Conservation (phyloP, 78 protist genomes). For the Speleostelium caveatum region DNA sequence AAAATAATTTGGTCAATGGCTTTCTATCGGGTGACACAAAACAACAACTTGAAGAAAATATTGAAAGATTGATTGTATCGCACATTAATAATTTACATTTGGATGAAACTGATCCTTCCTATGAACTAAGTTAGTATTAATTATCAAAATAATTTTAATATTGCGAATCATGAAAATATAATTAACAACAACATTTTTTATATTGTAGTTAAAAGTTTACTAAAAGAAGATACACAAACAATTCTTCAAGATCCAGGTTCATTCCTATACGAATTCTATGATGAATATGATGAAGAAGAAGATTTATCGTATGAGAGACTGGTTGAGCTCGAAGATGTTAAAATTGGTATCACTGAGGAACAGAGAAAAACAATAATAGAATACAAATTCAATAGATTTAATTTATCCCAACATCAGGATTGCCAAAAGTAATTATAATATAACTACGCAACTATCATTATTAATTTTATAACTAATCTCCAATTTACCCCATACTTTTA, state of each 20-base stretch:
- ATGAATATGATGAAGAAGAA: conserved; percentile 17
- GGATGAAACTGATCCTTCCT: neutral
- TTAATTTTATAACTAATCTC: neutral
- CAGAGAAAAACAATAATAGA: conserved; percentile 20
- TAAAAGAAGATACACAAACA: neutral
- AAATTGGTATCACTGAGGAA: conserved; percentile 34
- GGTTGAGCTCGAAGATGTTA: conserved; percentile 22
- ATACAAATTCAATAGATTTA: neutral
- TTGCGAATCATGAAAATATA: too few relatives aligned
- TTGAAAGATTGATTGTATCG: neutral
- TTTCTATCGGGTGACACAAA: neutral
- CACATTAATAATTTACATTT: neutral
- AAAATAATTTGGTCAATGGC: neutral
- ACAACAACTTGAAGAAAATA: neutral
- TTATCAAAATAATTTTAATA: too few relatives aligned
- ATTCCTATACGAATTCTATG: neutral
- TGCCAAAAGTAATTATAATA: conserved; percentile 4
- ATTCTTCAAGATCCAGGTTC: neutral
- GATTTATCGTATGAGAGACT: conserved; percentile 61
- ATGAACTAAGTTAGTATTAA: too few relatives aligned
- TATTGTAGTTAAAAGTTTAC: neutral
- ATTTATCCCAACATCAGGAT: neutral
- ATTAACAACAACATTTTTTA: too few relatives aligned
- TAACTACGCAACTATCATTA: neutral
- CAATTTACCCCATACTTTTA: neutral